Conservation (phyloP, 1,139 yeast species). For the Lodderomyces beijingensis region DNA sequence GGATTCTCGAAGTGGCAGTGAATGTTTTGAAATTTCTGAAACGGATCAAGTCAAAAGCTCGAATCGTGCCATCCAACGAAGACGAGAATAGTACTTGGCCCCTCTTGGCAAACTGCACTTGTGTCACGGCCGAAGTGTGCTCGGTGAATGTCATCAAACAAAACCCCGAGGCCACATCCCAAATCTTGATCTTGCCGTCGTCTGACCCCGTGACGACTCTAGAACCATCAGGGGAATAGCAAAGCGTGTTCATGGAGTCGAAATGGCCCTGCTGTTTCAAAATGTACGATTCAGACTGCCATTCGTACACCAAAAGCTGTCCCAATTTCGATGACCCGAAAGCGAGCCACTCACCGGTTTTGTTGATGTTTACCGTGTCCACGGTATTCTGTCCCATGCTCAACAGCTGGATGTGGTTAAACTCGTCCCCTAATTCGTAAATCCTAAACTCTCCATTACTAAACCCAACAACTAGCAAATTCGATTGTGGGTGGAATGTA, state of each 20-base stretch:
- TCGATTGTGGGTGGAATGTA: slow-evolving; percentile 71
- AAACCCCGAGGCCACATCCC: slow-evolving; percentile 94
- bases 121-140: slow-evolving; percentile 86
- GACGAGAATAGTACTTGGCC: slow-evolving; percentile 91
- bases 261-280: slow-evolving; percentile 96
- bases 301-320: slow-evolving; percentile 93
- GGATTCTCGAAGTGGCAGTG: slow-evolving; percentile 85
- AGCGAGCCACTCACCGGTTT: slow-evolving; percentile 94
- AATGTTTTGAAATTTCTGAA: slow-evolving; percentile 93
- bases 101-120: slow-evolving; percentile 75
- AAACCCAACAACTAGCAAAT: slow-evolving; percentile 84
- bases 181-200: slow-evolving; percentile 93
- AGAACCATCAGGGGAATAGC: slow-evolving; percentile 94
- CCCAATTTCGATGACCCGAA: slow-evolving; percentile 90
- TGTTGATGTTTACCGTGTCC: slow-evolving; percentile 74
- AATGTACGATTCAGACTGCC: slow-evolving; percentile 97
- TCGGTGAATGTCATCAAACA: slow-evolving; percentile 89
- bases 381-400: slow-evolving; percentile 92
- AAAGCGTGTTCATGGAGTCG: slow-evolving; percentile 78
- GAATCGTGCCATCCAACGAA: slow-evolving; percentile 91
- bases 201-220: slow-evolving; percentile 91
- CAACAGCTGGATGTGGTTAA: slow-evolving; percentile 75
- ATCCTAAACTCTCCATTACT: slow-evolving; percentile 85
- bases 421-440: slow-evolving; percentile 72
- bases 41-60: slow-evolving; percentile 94